Evolutionary conservation across 768 basidiomycete species (phyloP), one percentile per base, ranked within the genome.

Genomic region (Boletus subparvulus): DNA sequence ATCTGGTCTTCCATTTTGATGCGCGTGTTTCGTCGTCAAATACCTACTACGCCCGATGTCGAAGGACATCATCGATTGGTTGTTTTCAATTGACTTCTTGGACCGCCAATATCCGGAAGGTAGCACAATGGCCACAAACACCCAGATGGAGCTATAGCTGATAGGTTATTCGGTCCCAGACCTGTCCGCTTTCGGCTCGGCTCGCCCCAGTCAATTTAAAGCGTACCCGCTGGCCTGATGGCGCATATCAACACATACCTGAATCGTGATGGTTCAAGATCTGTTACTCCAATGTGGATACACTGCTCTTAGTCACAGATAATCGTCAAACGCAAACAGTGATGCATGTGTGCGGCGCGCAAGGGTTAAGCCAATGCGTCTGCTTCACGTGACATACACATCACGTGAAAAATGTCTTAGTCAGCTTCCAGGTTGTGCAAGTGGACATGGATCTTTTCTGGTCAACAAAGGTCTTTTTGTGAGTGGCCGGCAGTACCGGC

Each of bases 11-110:
- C 70, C 70, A 71, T 71, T 71, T 46, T 71, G 70, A 71, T 71
- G 72, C 72, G 70, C 70, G 72, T 71, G 70, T 70, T 67, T 46
- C 47, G 55, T 66, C 58, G 60, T 70, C 67, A 66, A 67, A 69
- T 69, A 44, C 52, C 55, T 48, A 67, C 69, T 71, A 56, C 67
- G 69, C 52, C 67, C 65, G 69, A 69, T 70, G 53, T 59, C 41
- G 37, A 64, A 62, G 48, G 49, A 55, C 48, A 35, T 39, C 60
- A 57, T 58, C 47, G 56, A 57, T 65, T 49, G 41, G 30, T 47
- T 49, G 54, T 41, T 49, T 58, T 61, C 54, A 55, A 58, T 67
- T 52, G 62, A 48, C 32, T 52, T 54, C 50, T 36, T 41, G 48
- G 28, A 48, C 40, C 26, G 58, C 61, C 59, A 53, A 47, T 3